phyloP scores from a whole-genome alignment of 1,284 basidiomycete genomes.

The Fistulina hepatica region DNA sequence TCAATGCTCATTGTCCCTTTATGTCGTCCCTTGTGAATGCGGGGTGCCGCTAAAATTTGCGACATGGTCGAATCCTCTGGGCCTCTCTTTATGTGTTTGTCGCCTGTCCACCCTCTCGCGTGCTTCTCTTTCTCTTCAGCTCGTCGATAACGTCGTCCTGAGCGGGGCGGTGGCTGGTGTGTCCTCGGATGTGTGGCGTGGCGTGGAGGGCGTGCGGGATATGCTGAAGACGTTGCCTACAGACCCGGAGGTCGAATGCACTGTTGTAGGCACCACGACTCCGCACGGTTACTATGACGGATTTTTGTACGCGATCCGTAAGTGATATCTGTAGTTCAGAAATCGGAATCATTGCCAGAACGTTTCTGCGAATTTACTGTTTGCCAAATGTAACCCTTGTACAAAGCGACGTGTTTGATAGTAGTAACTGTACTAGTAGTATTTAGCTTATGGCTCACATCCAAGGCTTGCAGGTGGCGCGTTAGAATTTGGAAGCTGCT shows the following conservation, averaged over 20 bases:
- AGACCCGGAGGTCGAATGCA: conserved; percentile 46
- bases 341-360: too few species aligned
- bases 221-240: conserved; percentile 38
- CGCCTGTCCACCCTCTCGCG: too few species aligned
- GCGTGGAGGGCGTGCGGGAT: conserved; percentile 35
- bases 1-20: too few species aligned
- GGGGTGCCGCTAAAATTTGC: background rate
- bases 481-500: conserved; percentile 34
- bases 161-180: conserved; percentile 36
- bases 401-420: too few species aligned
- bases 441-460: too few species aligned
- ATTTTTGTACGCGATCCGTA: conserved; percentile 39
- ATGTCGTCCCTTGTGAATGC: too few species aligned
- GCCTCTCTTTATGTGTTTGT: too few species aligned
- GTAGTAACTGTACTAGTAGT: too few species aligned
- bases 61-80: too few species aligned
- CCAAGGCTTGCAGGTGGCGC: background rate
- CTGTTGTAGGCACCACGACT: conserved; percentile 47
- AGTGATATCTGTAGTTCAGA: too few species aligned
- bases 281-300: conserved; percentile 56
- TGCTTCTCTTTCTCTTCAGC: conserved; percentile 21
- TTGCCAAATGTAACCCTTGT: too few species aligned
- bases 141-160: conserved; percentile 53
- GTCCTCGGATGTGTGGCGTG: conserved; percentile 22
- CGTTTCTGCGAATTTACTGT: too few species aligned